Evolutionary conservation across 83 land plant genomes (phyloP), one percentile per base, ranked within the genome.

Genomic region (Larix sibirica): DNA sequence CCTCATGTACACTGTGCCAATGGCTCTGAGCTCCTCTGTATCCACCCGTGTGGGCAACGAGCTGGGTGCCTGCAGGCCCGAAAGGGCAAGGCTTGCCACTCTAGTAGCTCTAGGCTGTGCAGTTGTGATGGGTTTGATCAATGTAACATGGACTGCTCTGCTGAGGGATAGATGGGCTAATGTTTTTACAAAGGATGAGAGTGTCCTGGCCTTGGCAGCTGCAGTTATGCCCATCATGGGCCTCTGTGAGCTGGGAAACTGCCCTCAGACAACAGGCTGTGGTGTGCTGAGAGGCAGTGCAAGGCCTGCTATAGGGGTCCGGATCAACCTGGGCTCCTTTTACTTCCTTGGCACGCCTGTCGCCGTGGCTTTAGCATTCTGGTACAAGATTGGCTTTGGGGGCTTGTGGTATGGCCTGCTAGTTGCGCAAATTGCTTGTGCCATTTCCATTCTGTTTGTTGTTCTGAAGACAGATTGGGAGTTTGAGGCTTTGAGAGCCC

Each of bases 1-100:
- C 75, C 76, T 87, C 44, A 87, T 87, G 89, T 87, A 87, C 80
- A 87, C 89, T 13, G 64, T 87, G 44, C 89, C 89, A 64, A 84
- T 87, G 89, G 87, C 87, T 58, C 74, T 87, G 26, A 85, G 87
- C 38, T 86, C 84, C 65, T 87, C 83, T 79, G 89, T 87, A 59
- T 87, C 89, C 64, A 85, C 89, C 4, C 50, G 89, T 77, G 89
- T 93, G 31, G 95, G 95, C 13, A 93, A 93, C 81, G 95, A 93
- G 76, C 89, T 93, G 7, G 95, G 95, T 23, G 89, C 92, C 18
- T 90, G 93, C 38, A 87, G 61, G 63, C 89, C 89, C 36, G 21
- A 40, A 20, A 62, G 73, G 82, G 89, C 87, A 10, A 56, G 77
- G 79, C 24, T 87, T 59, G 89, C 89, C 75, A 85, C 89, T 21